Base-by-base conservation (phyloP, 768 basidiomycete genomes). In the Flagelloscypha sp. region DNA sequence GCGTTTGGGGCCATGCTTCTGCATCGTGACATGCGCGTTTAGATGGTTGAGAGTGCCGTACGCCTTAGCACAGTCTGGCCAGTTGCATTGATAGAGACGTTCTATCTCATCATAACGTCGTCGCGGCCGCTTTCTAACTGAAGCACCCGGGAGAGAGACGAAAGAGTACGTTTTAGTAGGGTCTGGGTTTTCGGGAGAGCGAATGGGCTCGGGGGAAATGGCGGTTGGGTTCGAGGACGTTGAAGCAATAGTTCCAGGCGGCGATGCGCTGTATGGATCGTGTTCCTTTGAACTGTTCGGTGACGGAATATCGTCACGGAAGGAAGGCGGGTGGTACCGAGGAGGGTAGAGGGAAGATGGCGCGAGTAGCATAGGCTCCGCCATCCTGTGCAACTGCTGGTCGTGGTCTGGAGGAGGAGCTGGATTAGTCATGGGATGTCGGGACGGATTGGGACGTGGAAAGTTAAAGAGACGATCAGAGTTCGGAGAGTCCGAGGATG, bases 1-100 rank as follows among this genome's bases (percentile, higher is more conserved):
- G 37, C 93, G 75, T 62, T 94, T 97, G 11, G 67, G 37, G 27
- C 94, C 94, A 55, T 99, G 94, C 58, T 86, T 86, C 58, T 97
- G 94, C 87, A 95, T 95, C n/a, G 80, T 84, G 38, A 97, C 89
- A 56, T 99, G 94, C 20, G 92, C 90, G 55, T 99, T 99, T 42
- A 99, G 70, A 58, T 99, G 94, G 55, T 99, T 97, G 32, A 97
- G 68, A 4, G 92, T 95, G 20, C 92, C 92, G 50, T 94, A 95
- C 18, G 85, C 71, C 62, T 94, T 94, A 37, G 76, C 68, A 45
- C 78, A 81, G 28, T 76, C 69, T 4, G 72, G 73, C 74, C 78
- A 87, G 33, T 81, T 80, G 65, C 93, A 97, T 37, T 74, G 73
- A 54, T 97, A 97, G 35, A 94, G 61, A 18, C 93, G 77, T 60